Percentiles rank a stretch among this genome's conserved stretches.
Evolutionary conservation across 192 early-diverging fungal genomes (phyloP).

Genomic region (Coemansia sp.): DNA sequence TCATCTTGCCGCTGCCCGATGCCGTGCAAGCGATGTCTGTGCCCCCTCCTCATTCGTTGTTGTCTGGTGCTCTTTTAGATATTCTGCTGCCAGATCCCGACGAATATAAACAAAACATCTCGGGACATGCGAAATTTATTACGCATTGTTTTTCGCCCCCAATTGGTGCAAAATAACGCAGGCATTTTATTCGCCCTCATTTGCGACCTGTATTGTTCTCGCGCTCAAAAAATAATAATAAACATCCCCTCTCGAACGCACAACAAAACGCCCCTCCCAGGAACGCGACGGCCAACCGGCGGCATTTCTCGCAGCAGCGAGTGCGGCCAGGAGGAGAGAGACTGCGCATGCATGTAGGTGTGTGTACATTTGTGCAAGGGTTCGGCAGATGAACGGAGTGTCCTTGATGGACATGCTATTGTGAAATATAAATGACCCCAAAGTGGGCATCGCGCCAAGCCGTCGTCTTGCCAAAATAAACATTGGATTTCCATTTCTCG

Average conservation of each 20-base stretch:
- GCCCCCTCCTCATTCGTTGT: background rate
- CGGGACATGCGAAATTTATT: slow-evolving; percentile 5
- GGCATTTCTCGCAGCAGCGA: background rate
- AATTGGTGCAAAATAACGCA: background rate
- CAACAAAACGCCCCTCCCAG: background rate
- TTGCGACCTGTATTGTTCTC: background rate
- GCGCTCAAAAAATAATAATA: background rate
- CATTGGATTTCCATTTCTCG: background rate
- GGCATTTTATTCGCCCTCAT: slow-evolving; percentile 1
- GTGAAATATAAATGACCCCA: background rate
- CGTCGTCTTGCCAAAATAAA: background rate
- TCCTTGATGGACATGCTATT: background rate
- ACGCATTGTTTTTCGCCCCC: slow-evolving; percentile 1
- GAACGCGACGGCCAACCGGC: background rate
- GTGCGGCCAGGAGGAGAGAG: background rate
- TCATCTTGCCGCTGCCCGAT: background rate
- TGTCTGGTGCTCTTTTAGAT: background rate
- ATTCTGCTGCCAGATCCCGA: background rate
- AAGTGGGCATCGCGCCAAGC: background rate
- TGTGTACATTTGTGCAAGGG: slow-evolving; percentile 14
- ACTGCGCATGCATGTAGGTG: background rate
- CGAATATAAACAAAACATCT: background rate
- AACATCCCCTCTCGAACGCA: background rate
- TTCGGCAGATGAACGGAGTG: background rate
- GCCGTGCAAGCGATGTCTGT: background rate